Evolutionary conservation across 2,329 filamentous ascomycete species (phyloP).

Genomic region (Fusarium armeniacum): DNA sequence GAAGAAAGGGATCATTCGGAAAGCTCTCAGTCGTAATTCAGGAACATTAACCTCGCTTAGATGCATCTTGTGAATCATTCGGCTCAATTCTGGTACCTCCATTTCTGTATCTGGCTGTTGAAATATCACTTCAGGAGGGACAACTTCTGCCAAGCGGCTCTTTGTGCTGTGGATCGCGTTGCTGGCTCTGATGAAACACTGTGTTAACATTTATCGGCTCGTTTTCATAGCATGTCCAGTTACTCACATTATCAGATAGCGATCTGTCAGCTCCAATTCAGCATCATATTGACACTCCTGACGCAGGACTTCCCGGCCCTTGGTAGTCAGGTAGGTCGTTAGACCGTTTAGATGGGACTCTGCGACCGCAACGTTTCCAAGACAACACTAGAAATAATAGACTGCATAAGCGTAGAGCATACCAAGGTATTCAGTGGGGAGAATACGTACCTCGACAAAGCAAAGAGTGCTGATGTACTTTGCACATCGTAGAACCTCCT

Average conservation of each 20-base stretch:
- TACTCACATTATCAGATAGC: not conserved
- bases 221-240: fast-evolving
- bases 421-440: fast-evolving
- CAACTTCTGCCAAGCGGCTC: not conserved
- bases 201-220: not conserved
- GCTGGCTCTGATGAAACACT: not conserved
- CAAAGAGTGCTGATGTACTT: not conserved
- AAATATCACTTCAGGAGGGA: not conserved
- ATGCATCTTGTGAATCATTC: not conserved
- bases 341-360: not conserved
- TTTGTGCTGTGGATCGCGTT: not conserved
- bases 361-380: not conserved
- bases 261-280: not conserved
- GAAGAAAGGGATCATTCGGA: not conserved
- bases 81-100: not conserved
- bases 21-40: not conserved
- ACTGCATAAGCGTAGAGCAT: not conserved
- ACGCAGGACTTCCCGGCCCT: not conserved
- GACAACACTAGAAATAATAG: not conserved
- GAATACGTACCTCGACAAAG: not conserved
- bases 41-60: not conserved
- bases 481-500: not conserved
- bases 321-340: not conserved
- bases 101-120: not conserved
- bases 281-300: too few species aligned